Percentiles rank a stretch among this genome's conserved stretches.
These are phyloP conservation scores for Hypericum androsaemum DNA, from an alignment of 345 rosid species.

Conservation along the genomic window DNA sequence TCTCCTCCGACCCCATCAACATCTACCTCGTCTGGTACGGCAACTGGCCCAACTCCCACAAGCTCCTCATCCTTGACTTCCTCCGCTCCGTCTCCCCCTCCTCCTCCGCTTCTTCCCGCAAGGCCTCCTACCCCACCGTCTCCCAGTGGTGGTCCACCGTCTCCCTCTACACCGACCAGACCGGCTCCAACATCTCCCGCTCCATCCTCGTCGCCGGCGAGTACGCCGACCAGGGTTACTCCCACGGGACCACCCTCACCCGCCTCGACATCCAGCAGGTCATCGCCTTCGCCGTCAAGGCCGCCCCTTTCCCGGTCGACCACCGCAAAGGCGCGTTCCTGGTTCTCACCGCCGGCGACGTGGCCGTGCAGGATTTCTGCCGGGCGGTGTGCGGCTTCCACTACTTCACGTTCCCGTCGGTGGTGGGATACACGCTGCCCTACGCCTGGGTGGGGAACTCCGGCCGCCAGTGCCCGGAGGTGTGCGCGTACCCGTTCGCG, in stretches of 20 bases:
- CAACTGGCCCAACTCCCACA: constrained; percentile 49
- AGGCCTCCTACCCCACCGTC: constrained; percentile 32
- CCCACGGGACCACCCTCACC: constrained; percentile 55
- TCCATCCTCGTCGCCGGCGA: constrained; percentile 62
- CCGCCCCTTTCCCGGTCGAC: constrained; percentile 73
- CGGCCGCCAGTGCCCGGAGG: constrained; percentile 81
- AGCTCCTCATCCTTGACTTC: constrained; percentile 68
- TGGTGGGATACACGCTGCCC: constrained; percentile 94
- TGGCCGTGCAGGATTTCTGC: constrained; percentile 79
- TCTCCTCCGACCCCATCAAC: constrained; percentile 68
- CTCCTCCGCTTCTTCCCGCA: constrained; percentile 9
- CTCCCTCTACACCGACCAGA: constrained; percentile 89
- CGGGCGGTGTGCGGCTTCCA: constrained; percentile 82
- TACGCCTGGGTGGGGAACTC: constrained; percentile 98
- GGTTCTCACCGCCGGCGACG: constrained; percentile 65
- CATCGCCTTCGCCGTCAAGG: constrained; percentile 49
- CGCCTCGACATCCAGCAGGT: constrained; percentile 79
- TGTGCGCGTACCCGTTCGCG: constrained; percentile 90
- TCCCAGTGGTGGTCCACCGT: constrained; percentile 88
- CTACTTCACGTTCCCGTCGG: constrained; percentile 89
- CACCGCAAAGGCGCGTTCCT: constrained; percentile 81
- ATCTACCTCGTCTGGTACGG: constrained; percentile 95
- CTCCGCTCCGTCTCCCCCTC: constrained; percentile 63
- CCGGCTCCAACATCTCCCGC: constrained; percentile 81
- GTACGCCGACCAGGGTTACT: constrained; percentile 41